Base-by-base conservation (phyloP, 2,329 filamentous ascomycete genomes). In the Cryphonectria japonica region DNA sequence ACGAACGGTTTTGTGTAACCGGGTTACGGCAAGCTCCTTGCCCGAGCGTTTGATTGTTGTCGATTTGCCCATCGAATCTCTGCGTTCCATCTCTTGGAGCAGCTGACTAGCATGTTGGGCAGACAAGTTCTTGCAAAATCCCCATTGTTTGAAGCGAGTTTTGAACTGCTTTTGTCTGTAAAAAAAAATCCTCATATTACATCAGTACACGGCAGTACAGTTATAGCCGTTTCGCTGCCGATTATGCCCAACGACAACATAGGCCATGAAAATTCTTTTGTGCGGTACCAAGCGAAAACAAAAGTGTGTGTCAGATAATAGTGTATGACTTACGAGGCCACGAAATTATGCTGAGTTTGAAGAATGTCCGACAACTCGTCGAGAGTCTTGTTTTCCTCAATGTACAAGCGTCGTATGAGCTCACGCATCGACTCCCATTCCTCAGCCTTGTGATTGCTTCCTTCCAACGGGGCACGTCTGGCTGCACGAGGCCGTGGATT, bases 81-180 rank as follows among this genome's bases (percentile, higher is more conserved):
- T 60, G 8, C 67, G 63, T 26, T 61, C 46, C 59, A 67, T 69
- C 63, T 67, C 37, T 60, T 69, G 43, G 16, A 72, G 69, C 22
- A 72, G 67, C 43, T 64, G 59, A 39, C 37, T 69, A 32, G 70
- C 70, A 54, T 63, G 43, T 50, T 57, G 60, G n/a, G 70, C 63
- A 19, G 67, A 69, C 29, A 72, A 41, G 57, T 72, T 72, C 70
- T 72, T 72, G 63, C 70, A 72, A 8, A 69, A 61, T 0, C 70
- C 70, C 70, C 70, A 72, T 22, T 72, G 57, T 29, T 69, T 67
- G 63, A 72, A 72, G 5, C 70, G 70, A 7, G 67, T 64, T 65
- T 72, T 72, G 70, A 63, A 72, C 37, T 72, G 70, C 39, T 72
- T 72, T 29, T 59, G 57, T 39, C 70, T 72, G 19, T 34, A 19